Conservation (phyloP, 2,329 filamentous ascomycete genomes). For the Exutisphaerella laricina region DNA sequence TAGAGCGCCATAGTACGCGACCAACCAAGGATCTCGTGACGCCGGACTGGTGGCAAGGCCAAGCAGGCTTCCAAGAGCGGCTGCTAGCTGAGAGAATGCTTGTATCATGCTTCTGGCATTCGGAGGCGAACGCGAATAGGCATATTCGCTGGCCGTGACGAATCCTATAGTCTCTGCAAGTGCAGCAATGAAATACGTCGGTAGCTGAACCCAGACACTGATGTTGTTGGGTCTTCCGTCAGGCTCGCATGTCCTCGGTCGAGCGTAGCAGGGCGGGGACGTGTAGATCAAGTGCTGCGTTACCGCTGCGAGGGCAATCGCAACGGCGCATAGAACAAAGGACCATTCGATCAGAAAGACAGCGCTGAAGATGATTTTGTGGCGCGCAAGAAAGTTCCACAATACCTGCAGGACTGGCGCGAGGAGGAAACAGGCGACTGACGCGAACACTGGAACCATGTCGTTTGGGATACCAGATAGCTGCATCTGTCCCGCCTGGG, state of each 20-base stretch:
- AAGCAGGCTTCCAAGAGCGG: constrained; percentile 29
- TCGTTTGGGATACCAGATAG: constrained; percentile 33
- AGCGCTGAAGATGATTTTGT: constrained; percentile 43
- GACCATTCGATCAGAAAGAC: constrained; percentile 21
- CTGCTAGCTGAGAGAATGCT: constrained; percentile 32
- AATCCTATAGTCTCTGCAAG: constrained; percentile 41
- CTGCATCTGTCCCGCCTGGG: constrained; percentile 36
- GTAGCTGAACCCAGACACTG: constrained; percentile 39
- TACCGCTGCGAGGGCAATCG: constrained; percentile 6
- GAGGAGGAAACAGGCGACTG: constrained; percentile 11
- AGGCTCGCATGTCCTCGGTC: constrained; percentile 34
- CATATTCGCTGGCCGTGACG: constrained; percentile 41
- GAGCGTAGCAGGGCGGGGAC: constrained; percentile 27
- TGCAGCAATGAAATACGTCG: constrained; percentile 37
- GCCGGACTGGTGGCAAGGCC: constrained; percentile 32
- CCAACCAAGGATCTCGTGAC: constrained; percentile 12
- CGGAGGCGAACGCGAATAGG: constrained; percentile 40
- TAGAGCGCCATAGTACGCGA: constrained; percentile 10
- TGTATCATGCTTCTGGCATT: constrained; percentile 39
- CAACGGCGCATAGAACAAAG: constrained; percentile 11
- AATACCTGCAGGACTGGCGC: constrained; percentile 8
- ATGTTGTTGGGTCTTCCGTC: constrained; percentile 29
- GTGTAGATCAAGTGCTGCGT: constrained; percentile 32
- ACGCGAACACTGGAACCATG: constrained; percentile 25
- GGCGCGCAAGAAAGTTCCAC: constrained; percentile 32